Evolutionary conservation across 2,329 filamentous ascomycete species (phyloP).

Genomic region (Remersonia thermophila): DNA sequence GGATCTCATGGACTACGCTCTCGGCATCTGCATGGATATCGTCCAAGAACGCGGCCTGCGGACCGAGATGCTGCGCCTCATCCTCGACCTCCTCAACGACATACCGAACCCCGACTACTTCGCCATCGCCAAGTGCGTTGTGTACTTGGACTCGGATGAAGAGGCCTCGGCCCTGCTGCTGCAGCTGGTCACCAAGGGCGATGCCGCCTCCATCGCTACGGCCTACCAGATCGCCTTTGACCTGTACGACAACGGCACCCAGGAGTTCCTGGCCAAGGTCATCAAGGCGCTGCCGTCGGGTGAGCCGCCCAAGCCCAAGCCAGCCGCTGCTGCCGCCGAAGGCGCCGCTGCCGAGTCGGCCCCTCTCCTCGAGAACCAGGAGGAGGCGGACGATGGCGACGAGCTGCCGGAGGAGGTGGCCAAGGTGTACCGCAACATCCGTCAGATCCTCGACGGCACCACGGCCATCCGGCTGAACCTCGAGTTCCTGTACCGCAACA

Average conservation of each 20-base stretch:
- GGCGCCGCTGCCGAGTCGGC: constrained; percentile 33
- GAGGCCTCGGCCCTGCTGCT: constrained; percentile 80
- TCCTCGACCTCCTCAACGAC: constrained; percentile 89
- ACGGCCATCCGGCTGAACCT: constrained; percentile 92
- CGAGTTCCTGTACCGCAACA: constrained; percentile 92
- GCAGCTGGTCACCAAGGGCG: constrained; percentile 67
- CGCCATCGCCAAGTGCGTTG: constrained; percentile 92
- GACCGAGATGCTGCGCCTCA: constrained; percentile 72
- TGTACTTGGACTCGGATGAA: constrained; percentile 84
- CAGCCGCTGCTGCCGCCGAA: constrained; percentile 32
- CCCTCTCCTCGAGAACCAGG: constrained; percentile 36
- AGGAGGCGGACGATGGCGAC: constrained; percentile 47
- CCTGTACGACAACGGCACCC: constrained; percentile 94
- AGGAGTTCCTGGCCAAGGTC: constrained; percentile 89
- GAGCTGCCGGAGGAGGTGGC: constrained; percentile 38
- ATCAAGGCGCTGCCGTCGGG: constrained; percentile 61
- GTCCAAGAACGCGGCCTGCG: constrained; percentile 86
- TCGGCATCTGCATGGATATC: constrained; percentile 94
- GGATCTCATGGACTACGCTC: constrained; percentile 90
- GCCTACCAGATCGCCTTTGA: constrained; percentile 98
- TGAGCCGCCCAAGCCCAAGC: constrained; percentile 31
- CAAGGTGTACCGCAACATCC: constrained; percentile 50
- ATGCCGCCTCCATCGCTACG: constrained; percentile 65
- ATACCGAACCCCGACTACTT: constrained; percentile 93
- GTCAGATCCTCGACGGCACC: constrained; percentile 67